Conservation (phyloP, 225 moss, liverwort and hornwort species). For the Asterella californica region DNA sequence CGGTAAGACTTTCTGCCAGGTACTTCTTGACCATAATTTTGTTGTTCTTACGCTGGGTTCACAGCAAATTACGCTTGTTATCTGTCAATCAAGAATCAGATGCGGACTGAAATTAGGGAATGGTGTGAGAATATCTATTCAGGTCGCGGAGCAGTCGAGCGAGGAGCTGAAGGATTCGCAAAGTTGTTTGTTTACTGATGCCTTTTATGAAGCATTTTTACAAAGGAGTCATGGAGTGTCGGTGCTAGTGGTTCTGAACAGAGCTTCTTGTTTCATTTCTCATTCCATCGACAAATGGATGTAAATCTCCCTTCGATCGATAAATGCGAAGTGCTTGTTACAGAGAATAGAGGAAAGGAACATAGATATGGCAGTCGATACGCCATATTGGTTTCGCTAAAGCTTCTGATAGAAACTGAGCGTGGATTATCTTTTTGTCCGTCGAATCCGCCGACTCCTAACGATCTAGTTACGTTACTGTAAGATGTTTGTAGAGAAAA, state of each 20-base stretch:
- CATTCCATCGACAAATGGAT: neutral
- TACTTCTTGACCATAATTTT: neutral
- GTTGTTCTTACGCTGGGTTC: neutral
- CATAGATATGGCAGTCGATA: neutral
- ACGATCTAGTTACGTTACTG: neutral
- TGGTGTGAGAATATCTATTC: neutral
- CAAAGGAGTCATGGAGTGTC: neutral
- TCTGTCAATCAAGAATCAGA: neutral
- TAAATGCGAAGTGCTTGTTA: neutral
- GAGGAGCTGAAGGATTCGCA: neutral
- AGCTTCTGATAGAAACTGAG: neutral
- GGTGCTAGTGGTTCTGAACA: neutral
- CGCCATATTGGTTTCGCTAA: neutral
- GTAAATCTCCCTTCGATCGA: neutral
- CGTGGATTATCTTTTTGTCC: neutral
- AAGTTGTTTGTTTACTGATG: neutral
- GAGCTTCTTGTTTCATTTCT: neutral
- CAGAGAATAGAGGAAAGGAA: neutral
- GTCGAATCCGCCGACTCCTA: neutral
- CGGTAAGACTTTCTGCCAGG: slow-evolving; percentile 11
- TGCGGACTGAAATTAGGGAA: neutral
- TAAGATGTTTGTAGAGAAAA: neutral
- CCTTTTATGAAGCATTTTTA: neutral
- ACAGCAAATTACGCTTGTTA: neutral
- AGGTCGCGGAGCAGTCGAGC: slow-evolving; percentile 15